phyloP scores from a whole-genome alignment of 768 basidiomycete species.

The Termitomyces sp. region DNA sequence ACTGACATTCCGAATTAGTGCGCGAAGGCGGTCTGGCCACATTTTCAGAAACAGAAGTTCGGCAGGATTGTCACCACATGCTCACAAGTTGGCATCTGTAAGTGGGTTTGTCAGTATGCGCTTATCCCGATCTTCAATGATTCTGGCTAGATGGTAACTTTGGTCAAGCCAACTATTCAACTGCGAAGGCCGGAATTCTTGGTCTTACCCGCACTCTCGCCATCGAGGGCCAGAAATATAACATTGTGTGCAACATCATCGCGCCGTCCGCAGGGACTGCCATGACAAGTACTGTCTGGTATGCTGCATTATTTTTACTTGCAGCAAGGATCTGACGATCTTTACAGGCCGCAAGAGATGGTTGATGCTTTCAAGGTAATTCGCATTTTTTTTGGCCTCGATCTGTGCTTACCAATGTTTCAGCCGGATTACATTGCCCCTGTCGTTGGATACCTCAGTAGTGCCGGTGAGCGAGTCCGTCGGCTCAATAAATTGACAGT shows the following conservation, averaged over 20 bases:
- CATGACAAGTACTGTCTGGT: conserved; percentile 86
- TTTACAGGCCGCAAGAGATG: conserved; percentile 69
- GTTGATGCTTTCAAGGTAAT: conserved; percentile 82
- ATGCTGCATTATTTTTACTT: conserved; percentile 12
- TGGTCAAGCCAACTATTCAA: conserved; percentile 92
- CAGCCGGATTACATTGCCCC: conserved; percentile 92
- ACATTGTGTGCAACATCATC: conserved; percentile 84
- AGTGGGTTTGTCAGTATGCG: conserved; percentile 22
- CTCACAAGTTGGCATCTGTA: conserved; percentile 90
- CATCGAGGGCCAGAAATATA: conserved; percentile 88
- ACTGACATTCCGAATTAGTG: conserved; percentile 42
- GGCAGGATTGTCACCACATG: conserved; percentile 94
- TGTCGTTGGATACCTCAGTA: conserved; percentile 84
- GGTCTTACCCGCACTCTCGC: conserved; percentile 87
- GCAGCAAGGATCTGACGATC: not conserved
- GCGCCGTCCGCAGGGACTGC: conserved; percentile 88
- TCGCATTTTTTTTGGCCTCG: not conserved
- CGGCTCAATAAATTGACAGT: not conserved
- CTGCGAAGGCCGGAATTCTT: conserved; percentile 90
- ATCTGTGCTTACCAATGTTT: not conserved
- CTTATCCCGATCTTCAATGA: not conserved
- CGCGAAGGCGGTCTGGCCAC: conserved; percentile 91
- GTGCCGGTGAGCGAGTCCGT: conserved; percentile 43
- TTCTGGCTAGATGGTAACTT: conserved; percentile 76
- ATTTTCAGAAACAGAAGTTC: conserved; percentile 95